Evolutionary conservation across 129 eudicot genomes (phyloP).

Genomic region (Flaveria trinervia): DNA sequence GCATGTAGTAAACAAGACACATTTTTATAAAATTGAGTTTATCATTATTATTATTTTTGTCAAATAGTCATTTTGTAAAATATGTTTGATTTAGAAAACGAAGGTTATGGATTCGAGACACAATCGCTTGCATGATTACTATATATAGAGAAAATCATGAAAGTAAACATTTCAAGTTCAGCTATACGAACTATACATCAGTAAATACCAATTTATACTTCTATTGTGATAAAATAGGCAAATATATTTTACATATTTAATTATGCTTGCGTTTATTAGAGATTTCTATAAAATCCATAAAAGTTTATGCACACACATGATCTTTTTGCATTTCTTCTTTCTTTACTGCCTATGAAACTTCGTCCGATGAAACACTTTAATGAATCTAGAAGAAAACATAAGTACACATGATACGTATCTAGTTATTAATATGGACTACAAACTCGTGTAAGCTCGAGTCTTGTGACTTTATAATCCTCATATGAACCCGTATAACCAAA

Average conservation of each 20-base stretch:
- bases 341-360: too few species aligned
- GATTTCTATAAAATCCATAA: background rate
- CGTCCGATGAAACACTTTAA: too few species aligned
- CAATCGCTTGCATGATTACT: background rate
- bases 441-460: background rate
- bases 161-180: too few species aligned
- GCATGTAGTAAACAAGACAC: background rate
- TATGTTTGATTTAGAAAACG: background rate
- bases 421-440: background rate
- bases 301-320: background rate
- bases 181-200: too few species aligned
- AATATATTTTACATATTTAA: too few species aligned
- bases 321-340: too few species aligned
- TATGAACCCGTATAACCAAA: background rate
- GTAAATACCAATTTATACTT: background rate
- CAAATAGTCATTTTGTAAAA: background rate
- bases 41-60: too few species aligned
- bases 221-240: background rate
- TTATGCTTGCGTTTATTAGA: background rate
- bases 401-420: background rate
- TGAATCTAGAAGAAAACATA: background rate
- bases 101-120: background rate
- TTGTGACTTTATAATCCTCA: background rate
- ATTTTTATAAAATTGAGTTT: background rate
- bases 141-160: background rate